phyloP scores from a whole-genome alignment of 306 rosid species.

The Cicer cuneatum region DNA sequence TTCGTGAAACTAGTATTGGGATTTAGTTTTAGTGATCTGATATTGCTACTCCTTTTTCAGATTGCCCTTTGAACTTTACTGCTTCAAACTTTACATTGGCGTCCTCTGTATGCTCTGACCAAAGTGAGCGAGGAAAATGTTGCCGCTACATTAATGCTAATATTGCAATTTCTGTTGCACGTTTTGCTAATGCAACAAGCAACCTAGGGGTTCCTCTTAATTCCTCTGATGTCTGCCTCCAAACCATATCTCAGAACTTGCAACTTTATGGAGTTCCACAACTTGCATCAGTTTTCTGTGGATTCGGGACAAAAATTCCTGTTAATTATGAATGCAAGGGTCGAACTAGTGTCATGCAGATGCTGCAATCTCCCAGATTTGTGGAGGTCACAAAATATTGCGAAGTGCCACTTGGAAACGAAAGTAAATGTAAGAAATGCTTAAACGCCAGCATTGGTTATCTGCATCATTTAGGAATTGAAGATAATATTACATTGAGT shows the following conservation, averaged over 20 bases:
- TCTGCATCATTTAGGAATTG: slow-evolving; percentile 75
- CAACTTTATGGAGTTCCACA: slow-evolving; percentile 73
- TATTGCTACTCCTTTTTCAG: slow-evolving; percentile 61
- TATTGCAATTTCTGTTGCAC: slow-evolving; percentile 80
- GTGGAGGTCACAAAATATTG: slow-evolving; percentile 66
- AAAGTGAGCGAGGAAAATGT: slow-evolving; percentile 77
- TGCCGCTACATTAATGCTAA: slow-evolving; percentile 94
- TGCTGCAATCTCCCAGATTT: slow-evolving; percentile 86
- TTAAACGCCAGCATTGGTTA: slow-evolving; percentile 76
- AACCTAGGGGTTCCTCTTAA: slow-evolving; percentile 76
- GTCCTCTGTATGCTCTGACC: slow-evolving; percentile 75
- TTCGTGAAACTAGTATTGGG: slow-evolving; percentile 3
- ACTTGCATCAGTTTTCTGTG: slow-evolving; percentile 82
- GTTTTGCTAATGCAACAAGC: slow-evolving; percentile 78
- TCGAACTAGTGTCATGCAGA: slow-evolving; percentile 72
- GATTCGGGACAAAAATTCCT: slow-evolving; percentile 83
- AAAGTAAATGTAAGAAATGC: slow-evolving; percentile 77
- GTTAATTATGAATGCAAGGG: slow-evolving; percentile 89
- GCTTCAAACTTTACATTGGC: slow-evolving; percentile 80
- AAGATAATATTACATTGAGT: slow-evolving; percentile 74
- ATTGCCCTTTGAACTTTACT: slow-evolving; percentile 84
- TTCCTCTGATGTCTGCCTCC: slow-evolving; percentile 70
- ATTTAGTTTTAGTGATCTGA: slow-evolving; percentile 34
- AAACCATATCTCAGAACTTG: slow-evolving; percentile 71
- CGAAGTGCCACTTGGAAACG: slow-evolving; percentile 68